phyloP scores from a whole-genome alignment of 176 grass and related monocot species.

The Oryza meyeriana region DNA sequence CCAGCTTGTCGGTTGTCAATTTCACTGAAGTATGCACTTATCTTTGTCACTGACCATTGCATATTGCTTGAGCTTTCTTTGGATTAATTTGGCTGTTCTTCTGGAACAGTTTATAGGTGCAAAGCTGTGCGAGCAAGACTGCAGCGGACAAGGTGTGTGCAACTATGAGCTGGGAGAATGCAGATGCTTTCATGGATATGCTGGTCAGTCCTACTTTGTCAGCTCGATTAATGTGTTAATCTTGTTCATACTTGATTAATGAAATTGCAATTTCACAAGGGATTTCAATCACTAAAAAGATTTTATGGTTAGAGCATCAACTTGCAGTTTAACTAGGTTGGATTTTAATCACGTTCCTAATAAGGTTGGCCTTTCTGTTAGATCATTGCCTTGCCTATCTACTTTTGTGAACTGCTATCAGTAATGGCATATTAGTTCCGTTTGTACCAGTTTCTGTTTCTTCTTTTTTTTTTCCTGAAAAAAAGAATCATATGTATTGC shows the following conservation, averaged over 20 bases:
- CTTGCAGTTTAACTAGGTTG: background rate
- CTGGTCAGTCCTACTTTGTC: conserved; percentile 52
- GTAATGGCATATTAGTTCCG: background rate
- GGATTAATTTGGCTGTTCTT: conserved; percentile 26
- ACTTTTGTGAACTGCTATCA: background rate
- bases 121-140: conserved; percentile 57
- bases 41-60: background rate
- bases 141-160: conserved; percentile 66
- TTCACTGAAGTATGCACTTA: conserved; percentile 51
- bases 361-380: background rate
- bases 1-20: conserved; percentile 38
- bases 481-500: background rate
- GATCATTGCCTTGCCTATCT: background rate
- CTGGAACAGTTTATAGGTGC: conserved; percentile 43
- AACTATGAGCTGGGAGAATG: conserved; percentile 81
- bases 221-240: background rate
- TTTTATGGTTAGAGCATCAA: background rate
- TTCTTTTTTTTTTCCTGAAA: background rate
- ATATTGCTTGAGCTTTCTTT: background rate
- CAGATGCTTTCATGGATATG: conserved; percentile 96
- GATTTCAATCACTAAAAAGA: background rate
- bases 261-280: background rate
- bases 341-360: background rate
- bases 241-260: background rate
- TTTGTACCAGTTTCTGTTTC: background rate